phyloP scores from a whole-genome alignment of 106 monocot genomes.

The Dioscorea zingiberensis region DNA sequence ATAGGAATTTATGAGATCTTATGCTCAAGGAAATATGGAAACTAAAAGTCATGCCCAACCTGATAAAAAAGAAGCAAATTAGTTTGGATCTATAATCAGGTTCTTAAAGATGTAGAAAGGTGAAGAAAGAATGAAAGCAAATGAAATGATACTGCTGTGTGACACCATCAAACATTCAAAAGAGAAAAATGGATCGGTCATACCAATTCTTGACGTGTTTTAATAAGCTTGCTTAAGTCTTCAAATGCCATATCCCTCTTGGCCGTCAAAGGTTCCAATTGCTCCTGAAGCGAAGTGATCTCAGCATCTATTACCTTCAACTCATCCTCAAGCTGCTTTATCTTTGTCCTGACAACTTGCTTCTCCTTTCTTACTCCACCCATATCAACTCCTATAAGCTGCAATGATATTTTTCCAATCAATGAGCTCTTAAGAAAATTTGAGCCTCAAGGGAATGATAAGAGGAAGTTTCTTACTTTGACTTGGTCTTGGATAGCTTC shows the following conservation, averaged over 20 bases:
- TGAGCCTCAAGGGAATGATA: neutral
- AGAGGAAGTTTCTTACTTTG: conserved; percentile 49
- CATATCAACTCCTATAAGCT: conserved; percentile 70
- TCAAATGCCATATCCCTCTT: conserved; percentile 63
- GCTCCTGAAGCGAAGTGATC: conserved; percentile 48
- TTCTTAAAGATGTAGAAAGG: too few species aligned
- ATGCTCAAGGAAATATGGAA: too few species aligned
- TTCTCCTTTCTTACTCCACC: conserved; percentile 76
- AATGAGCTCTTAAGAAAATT: neutral
- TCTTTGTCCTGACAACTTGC: conserved; percentile 46
- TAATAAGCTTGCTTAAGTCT: conserved; percentile 32
- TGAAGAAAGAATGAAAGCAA: too few species aligned
- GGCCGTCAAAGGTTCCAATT: conserved; percentile 30
- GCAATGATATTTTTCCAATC: conserved; percentile 1
- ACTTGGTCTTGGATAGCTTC: conserved; percentile 72
- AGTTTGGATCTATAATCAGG: too few species aligned
- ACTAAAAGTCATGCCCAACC: too few species aligned
- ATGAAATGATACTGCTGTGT: too few species aligned
- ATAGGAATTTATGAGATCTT: too few species aligned
- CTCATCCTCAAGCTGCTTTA: conserved; percentile 62
- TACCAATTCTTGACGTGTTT: conserved; percentile 60
- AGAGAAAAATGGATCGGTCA: neutral
- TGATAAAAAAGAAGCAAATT: too few species aligned
- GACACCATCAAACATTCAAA: neutral
- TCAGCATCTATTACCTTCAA: conserved; percentile 41